These are phyloP conservation scores for Leptodermis oblonga DNA, from an alignment of 257 asterid species.

Conservation along the genomic window DNA sequence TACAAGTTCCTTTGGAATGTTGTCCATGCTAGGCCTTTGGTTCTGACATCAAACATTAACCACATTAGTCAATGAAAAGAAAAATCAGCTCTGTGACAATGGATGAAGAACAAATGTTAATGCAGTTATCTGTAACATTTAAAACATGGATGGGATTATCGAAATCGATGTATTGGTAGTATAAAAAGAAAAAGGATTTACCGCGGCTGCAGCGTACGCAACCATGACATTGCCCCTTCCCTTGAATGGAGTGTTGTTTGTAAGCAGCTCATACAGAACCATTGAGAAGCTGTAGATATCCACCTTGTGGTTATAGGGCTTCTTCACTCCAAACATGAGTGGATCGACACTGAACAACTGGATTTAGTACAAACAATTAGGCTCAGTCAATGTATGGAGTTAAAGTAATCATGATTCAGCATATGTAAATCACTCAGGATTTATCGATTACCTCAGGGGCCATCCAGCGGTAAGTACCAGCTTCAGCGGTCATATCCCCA, in stretches of 20 bases:
- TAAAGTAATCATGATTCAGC: not conserved
- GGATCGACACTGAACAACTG: conserved; percentile 49
- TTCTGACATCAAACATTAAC: conserved; percentile 33
- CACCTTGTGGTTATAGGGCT: conserved; percentile 56
- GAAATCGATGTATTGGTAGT: not conserved
- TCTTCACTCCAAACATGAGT: conserved; percentile 38
- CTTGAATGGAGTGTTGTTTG: conserved; percentile 55
- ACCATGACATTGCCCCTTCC: conserved; percentile 47
- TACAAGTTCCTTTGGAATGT: conserved; percentile 39
- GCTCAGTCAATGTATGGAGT: not conserved
- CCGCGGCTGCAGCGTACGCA: conserved; percentile 61
- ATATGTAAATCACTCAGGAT: not conserved
- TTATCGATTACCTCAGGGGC: conserved; percentile 56
- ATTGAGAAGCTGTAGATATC: conserved; percentile 68
- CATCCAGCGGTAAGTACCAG: conserved; percentile 75
- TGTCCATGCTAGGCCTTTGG: conserved; percentile 50
- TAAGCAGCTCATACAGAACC: conserved; percentile 61
- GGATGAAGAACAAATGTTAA: not conserved
- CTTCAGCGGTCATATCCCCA: conserved; percentile 57
- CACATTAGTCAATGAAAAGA: not conserved
- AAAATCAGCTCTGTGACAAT: not conserved
- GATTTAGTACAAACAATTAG: conserved; percentile 22
- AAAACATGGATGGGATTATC: not conserved
- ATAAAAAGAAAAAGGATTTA: conserved; percentile 8
- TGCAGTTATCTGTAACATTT: not conserved